Evolutionary conservation across 768 basidiomycete genomes (phyloP), one percentile per base, ranked within the genome.

Genomic region (Cantharellus cinnabarinus): DNA sequence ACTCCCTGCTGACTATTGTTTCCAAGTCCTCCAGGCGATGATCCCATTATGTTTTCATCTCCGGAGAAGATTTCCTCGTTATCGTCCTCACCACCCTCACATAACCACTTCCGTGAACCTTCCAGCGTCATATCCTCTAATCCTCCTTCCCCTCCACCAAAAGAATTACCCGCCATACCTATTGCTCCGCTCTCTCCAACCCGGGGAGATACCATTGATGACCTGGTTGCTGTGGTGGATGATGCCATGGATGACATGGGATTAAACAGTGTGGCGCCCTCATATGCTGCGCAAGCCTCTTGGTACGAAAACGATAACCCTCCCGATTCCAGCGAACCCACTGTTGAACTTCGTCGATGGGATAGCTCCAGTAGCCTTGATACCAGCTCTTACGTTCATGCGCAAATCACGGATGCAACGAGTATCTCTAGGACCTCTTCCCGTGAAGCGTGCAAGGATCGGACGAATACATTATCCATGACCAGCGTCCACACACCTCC

Each of bases 121-220:
- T 40, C 42, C 51, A 42, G 41, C 38, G 39, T 53, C 74, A 75
- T 59, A 61, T 68, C 40, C 70, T 84, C 48, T 83, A 87, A 72
- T 82, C 80, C 58, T 85, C 83, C 3, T 82, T 81, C 65, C 71
- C 78, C 56, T 78, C 77, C 0, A 78, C 74, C 48, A 67, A 61
- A 66, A 64, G 65, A 56, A 29, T 29, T 29, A 29, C 20, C 20
- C 20, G 20, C 20, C 20, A 29, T 29, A 29, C 20, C 20, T 29
- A 29, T 29, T 1, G 20, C 20, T 29, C 20, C 20, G 20, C 20
- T 29, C 20, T 29, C 70, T 54, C 42, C 65, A 59, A 59, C 65
- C n/a, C 35, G 37, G n/a, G 57, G 58, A 5, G 62, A 61, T 54
- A 73, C 67, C 3, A 70, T 72, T 62, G 71, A 72, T 55, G 72